phyloP scores from a whole-genome alignment of 805 yeast species.

The Candida piceae region DNA sequence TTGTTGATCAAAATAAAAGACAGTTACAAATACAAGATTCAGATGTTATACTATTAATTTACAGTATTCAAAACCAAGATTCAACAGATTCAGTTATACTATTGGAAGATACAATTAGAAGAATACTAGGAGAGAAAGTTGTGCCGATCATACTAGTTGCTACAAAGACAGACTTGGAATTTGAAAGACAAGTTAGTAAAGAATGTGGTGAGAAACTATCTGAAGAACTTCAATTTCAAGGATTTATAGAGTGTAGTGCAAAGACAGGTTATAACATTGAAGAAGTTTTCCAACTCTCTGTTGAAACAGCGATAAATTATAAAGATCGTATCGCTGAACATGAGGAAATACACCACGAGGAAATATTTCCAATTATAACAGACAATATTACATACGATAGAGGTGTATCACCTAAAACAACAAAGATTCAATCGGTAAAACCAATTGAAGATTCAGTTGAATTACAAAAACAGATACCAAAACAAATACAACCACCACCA shows the following conservation, averaged over 20 bases:
- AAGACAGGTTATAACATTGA: conserved; percentile 71
- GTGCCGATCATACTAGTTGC: conserved; percentile 54
- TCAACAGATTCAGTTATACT: conserved; percentile 34
- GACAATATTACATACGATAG: too few relatives aligned
- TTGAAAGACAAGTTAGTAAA: conserved; percentile 66
- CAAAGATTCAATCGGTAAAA: too few relatives aligned
- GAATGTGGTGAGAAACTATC: conserved; percentile 26
- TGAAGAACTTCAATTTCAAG: conserved; percentile 25
- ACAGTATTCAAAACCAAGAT: conserved; percentile 44
- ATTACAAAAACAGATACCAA: too few relatives aligned
- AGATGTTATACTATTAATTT: conserved; percentile 47
- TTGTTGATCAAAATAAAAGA: conserved; percentile 27
- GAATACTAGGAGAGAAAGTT: conserved; percentile 43
- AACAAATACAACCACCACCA: too few relatives aligned
- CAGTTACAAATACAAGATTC: conserved; percentile 24
- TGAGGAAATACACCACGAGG: too few relatives aligned
- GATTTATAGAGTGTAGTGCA: conserved; percentile 73
- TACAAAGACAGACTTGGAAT: conserved; percentile 70
- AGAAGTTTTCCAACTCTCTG: conserved; percentile 54
- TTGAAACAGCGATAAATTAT: conserved; percentile 9
- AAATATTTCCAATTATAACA: too few relatives aligned
- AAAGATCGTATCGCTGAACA: neutral
- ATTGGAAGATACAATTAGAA: conserved; percentile 58
- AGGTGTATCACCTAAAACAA: too few relatives aligned
- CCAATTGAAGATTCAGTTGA: too few relatives aligned